Evolutionary conservation across 768 basidiomycete genomes (phyloP).

Genomic region (Dentipellis fragilis): DNA sequence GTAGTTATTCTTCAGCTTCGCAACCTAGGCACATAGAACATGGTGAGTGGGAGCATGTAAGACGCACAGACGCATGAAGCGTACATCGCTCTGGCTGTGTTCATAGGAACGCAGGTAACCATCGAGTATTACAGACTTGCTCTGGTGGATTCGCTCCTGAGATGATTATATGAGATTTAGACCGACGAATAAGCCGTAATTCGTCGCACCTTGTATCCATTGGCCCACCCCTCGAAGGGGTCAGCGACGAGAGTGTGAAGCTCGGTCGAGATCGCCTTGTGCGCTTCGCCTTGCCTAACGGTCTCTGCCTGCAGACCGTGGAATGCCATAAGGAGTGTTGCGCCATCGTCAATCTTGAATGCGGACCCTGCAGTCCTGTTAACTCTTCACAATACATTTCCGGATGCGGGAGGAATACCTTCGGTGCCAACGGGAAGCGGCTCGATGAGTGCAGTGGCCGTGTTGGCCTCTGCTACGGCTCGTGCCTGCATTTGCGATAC

Average conservation of each 20-base stretch:
- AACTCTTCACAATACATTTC: slow-evolving; percentile 2
- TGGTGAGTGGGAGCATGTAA: neutral
- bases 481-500: slow-evolving; percentile 47
- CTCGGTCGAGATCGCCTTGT: slow-evolving; percentile 64
- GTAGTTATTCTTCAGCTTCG: slow-evolving; percentile 70
- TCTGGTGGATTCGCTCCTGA: slow-evolving; percentile 7
- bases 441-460: slow-evolving; percentile 49
- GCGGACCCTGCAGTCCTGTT: slow-evolving; percentile 35
- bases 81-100: slow-evolving; percentile 52
- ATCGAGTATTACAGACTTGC: slow-evolving; percentile 13
- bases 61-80: slow-evolving; percentile 3
- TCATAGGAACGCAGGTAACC: slow-evolving; percentile 51
- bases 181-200: neutral
- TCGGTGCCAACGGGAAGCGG: slow-evolving; percentile 39
- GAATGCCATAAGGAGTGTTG: slow-evolving; percentile 71
- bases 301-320: slow-evolving; percentile 73
- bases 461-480: slow-evolving; percentile 53
- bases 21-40: slow-evolving; percentile 24
- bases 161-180: neutral
- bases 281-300: slow-evolving; percentile 58
- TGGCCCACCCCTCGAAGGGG: slow-evolving; percentile 77
- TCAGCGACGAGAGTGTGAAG: slow-evolving; percentile 66
- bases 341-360: slow-evolving; percentile 76
- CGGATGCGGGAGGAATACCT: slow-evolving; percentile 32
- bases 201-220: slow-evolving; percentile 50